Evolutionary conservation across 768 basidiomycete species (phyloP), one percentile per base, ranked within the genome.

Genomic region (Thelephora aurantiotincta): DNA sequence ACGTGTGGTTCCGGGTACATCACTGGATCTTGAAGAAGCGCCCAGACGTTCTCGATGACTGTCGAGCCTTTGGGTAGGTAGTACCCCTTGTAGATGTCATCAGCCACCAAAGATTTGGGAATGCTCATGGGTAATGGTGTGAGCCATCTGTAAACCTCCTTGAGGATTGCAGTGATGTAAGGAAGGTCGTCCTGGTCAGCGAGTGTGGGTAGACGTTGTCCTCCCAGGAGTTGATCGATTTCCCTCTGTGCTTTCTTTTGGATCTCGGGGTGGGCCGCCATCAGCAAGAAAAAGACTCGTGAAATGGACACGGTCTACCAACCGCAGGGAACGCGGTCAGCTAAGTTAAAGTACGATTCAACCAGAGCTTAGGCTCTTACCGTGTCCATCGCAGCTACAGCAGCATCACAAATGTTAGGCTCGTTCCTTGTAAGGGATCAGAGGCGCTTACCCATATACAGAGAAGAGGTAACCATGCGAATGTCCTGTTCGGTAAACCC

Each of bases 21-120:
- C 19, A 52, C 49, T n/a, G 50, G 52, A 43, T 62, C 54, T 22
- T 55, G 56, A 30, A 55, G 47, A 23, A 62, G 51, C 6, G 53
- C 54, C 63, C 61, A 62, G 18, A 60, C 46, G 50, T 62, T 57
- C 1, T 50, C 56, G 35, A 60, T 22, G 2, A 62, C 49, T 3
- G 51, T 50, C 2, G 42, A 26, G 23, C 55, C 59, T 38, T 60
- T 61, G 3, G 59, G 57, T 4, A 63, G 57, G 30, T 51, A 49
- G 34, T 51, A 61, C 0, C 57, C 60, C 36, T 58, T 45, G 46
- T 59, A 61, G 2, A 57, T 46, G 37, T 60, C 54, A 22, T 60
- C 60, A 35, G 56, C 35, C 7, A 35, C 45, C 5, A 48, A 16
- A 9, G 43, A 33, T 44, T 60, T 59, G 12, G 59, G 59, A 3